Evolutionary conservation across 306 rosid species (phyloP).

Genomic region (Vigna trinervia): DNA sequence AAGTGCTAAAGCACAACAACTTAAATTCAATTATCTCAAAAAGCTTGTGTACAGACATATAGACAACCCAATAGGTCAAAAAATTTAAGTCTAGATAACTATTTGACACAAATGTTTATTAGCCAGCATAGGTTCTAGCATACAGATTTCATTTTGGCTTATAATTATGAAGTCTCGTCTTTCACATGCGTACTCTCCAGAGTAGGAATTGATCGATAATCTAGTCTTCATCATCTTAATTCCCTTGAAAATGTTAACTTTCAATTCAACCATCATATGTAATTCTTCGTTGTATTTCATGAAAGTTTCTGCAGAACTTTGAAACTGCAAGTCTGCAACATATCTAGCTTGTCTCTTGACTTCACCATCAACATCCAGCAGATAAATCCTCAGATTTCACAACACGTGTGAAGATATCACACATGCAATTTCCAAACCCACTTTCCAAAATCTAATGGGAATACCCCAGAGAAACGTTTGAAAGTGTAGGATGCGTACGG

Average conservation of each 20-base stretch:
- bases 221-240: constrained; percentile 40
- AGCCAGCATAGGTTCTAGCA: not conserved
- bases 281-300: not conserved
- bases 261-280: not conserved
- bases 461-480: constrained; percentile 31
- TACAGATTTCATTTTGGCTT: constrained; percentile 20
- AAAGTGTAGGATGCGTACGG: constrained; percentile 32
- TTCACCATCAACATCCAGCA: not conserved
- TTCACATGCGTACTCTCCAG: constrained; percentile 32
- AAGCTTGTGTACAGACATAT: not conserved
- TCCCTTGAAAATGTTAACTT: not conserved
- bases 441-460: constrained; percentile 23
- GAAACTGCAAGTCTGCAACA: not conserved
- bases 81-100: not conserved
- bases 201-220: constrained; percentile 8
- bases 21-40: not conserved
- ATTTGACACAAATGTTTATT: not conserved
- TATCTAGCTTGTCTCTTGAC: not conserved
- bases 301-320: not conserved
- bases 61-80: not conserved
- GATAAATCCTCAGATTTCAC: not conserved
- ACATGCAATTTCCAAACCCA: not conserved
- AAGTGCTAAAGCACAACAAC: not conserved
- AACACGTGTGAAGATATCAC: not conserved
- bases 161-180: constrained; percentile 53